phyloP scores from a whole-genome alignment of 1,284 basidiomycete species.

The Cryptococcus sp. region DNA sequence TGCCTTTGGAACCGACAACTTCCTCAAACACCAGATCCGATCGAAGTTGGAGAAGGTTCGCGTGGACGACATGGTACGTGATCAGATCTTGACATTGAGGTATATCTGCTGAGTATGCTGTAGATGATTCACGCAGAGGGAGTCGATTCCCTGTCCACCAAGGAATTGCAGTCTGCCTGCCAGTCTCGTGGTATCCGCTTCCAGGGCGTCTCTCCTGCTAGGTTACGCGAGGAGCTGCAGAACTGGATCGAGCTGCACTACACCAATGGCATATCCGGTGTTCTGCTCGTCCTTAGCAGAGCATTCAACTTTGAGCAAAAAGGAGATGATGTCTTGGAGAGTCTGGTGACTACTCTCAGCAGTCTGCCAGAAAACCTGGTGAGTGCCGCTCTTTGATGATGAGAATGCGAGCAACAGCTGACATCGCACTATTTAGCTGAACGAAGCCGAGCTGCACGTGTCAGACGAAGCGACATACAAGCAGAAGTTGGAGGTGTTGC shows the following conservation, averaged over 20 bases:
- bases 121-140: conserved; percentile 86
- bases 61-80: conserved; percentile 74
- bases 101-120: neutral
- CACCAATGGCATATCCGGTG: conserved; percentile 81
- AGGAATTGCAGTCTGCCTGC: conserved; percentile 89
- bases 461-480: conserved; percentile 94
- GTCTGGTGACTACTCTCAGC: conserved; percentile 86
- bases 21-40: conserved; percentile 90
- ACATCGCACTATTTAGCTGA: conserved; percentile 63
- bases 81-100: neutral
- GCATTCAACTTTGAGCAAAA: conserved; percentile 92
- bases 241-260: conserved; percentile 95
- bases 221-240: conserved; percentile 81
- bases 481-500: conserved; percentile 95
- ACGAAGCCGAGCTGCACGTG: conserved; percentile 94
- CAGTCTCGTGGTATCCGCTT: conserved; percentile 94
- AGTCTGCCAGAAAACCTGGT: conserved; percentile 94
- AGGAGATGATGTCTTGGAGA: conserved; percentile 78
- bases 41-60: conserved; percentile 79
- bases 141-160: conserved; percentile 82
- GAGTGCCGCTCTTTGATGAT: conserved; percentile 42
- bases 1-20: conserved; percentile 98
- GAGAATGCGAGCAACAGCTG: conserved; percentile 9
- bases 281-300: conserved; percentile 85
- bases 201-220: conserved; percentile 75